phyloP scores from a whole-genome alignment of 768 basidiomycete genomes.

The Trametopsis cervina region DNA sequence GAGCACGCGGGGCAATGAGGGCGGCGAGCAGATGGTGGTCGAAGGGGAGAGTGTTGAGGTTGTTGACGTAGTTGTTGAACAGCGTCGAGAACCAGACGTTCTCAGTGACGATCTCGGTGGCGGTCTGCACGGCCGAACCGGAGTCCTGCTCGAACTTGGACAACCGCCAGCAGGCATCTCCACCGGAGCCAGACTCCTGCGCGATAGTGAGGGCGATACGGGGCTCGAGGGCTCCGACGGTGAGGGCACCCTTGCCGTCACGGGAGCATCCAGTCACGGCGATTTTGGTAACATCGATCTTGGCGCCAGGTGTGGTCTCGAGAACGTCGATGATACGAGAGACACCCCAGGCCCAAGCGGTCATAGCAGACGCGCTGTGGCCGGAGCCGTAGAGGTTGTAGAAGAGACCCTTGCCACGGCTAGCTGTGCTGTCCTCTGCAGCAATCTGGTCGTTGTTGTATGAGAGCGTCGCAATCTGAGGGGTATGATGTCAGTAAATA shows the following conservation, averaged over 20 bases:
- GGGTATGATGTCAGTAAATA: conserved; percentile 26
- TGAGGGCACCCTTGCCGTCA: conserved; percentile 53
- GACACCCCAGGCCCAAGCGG: conserved; percentile 60
- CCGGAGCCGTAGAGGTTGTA: conserved; percentile 45
- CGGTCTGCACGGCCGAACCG: conserved; percentile 45
- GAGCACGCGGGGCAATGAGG: conserved; percentile 46
- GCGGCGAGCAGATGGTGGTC: conserved; percentile 55
- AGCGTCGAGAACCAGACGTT: conserved; percentile 54
- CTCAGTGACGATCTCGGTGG: conserved; percentile 50
- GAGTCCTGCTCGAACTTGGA: conserved; percentile 38
- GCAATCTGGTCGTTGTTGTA: conserved; percentile 52
- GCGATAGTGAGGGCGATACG: conserved; percentile 55
- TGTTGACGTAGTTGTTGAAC: conserved; percentile 41
- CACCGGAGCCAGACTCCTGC: conserved; percentile 57
- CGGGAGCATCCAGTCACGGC: conserved; percentile 55
- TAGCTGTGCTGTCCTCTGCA: conserved; percentile 33
- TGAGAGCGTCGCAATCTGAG: conserved; percentile 33
- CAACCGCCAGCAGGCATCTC: conserved; percentile 52
- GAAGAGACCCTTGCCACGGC: conserved; percentile 51
- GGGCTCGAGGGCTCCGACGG: conserved; percentile 50
- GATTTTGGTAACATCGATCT: conserved; percentile 41
- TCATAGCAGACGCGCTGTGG: conserved; percentile 46
- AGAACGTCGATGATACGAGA: conserved; percentile 56
- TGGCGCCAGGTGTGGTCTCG: conserved; percentile 37
- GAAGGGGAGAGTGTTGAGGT: conserved; percentile 39